A percentile compares a stretch with the other conserved stretches of the same genome.
phyloP scores from a whole-genome alignment of 1,139 yeast genomes.

The Yamadazyma kanchanaburiensis region DNA sequence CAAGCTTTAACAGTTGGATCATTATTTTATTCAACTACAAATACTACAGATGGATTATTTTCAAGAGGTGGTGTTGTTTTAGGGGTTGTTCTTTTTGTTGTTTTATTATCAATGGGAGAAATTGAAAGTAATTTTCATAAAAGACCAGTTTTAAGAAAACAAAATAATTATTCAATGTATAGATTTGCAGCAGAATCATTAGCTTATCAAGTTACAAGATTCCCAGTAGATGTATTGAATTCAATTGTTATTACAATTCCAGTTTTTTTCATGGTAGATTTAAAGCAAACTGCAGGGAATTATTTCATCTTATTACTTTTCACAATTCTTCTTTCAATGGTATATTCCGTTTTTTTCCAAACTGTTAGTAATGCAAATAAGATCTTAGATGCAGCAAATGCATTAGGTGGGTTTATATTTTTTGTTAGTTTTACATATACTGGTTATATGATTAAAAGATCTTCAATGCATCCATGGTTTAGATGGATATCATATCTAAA shows the following conservation, averaged over 20 bases:
- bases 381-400: conserved; percentile 48
- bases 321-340: conserved; percentile 22
- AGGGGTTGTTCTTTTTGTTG: conserved; percentile 50
- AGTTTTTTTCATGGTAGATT: conserved; percentile 48
- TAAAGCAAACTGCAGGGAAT: conserved; percentile 50
- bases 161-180: conserved; percentile 51
- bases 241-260: conserved; percentile 40
- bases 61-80: conserved; percentile 58
- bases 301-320: conserved; percentile 52
- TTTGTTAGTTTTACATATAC: conserved; percentile 49
- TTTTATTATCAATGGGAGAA: conserved; percentile 55
- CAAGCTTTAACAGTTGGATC: conserved; percentile 56
- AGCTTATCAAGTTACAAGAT: conserved; percentile 40
- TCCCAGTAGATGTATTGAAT: conserved; percentile 39
- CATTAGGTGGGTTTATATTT: conserved; percentile 46
- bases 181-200: conserved; percentile 61
- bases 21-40: conserved; percentile 44
- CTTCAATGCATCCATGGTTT: conserved; percentile 64
- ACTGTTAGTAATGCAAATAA: conserved; percentile 47
- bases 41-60: conserved; percentile 44
- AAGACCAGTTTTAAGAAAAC: conserved; percentile 55
- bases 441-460: conserved; percentile 54
- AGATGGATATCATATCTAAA: conserved; percentile 59
- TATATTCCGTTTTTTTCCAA: conserved; percentile 45
- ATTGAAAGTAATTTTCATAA: conserved; percentile 45